phyloP scores from a whole-genome alignment of 2,329 filamentous ascomycete species.

The Nemania serpens region DNA sequence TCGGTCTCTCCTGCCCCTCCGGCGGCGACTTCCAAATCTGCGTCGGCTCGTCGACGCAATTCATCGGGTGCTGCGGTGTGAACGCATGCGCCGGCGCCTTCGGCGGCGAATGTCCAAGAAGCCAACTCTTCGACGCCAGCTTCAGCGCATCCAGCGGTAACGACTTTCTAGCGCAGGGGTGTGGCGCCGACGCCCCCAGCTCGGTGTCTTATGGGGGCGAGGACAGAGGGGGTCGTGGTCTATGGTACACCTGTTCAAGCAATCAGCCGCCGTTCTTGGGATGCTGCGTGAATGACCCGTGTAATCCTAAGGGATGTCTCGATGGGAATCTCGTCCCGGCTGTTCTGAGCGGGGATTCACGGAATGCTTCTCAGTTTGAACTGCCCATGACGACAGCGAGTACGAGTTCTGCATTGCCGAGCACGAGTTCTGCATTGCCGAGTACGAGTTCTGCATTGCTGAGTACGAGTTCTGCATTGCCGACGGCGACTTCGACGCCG shows the following conservation, averaged over 20 bases:
- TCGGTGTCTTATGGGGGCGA: background rate
- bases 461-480: background rate
- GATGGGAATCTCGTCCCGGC: slow-evolving; percentile 37
- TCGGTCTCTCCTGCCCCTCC: slow-evolving; percentile 41
- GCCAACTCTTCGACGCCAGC: slow-evolving; percentile 39
- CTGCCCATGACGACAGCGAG: background rate
- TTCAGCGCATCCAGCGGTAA: slow-evolving; percentile 41
- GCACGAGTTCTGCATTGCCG: background rate
- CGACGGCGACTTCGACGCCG: too few relatives aligned
- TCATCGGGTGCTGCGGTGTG: slow-evolving; percentile 47
- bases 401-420: background rate
- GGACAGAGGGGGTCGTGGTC: too few relatives aligned
- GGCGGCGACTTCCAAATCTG: slow-evolving; percentile 45
- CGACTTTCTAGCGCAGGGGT: slow-evolving; percentile 41
- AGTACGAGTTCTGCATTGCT: background rate
- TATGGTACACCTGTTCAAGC: slow-evolving; percentile 44
- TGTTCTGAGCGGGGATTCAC: slow-evolving; percentile 28
- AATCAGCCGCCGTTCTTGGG: slow-evolving; percentile 42
- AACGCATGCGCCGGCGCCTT: slow-evolving; percentile 44
- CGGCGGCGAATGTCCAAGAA: slow-evolving; percentile 36
- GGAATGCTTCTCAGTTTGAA: slow-evolving; percentile 29
- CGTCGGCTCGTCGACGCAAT: slow-evolving; percentile 35
- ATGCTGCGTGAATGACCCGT: slow-evolving; percentile 46
- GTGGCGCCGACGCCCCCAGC: slow-evolving; percentile 31
- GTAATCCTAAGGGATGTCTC: slow-evolving; percentile 39